Percentiles rank a stretch among this genome's conserved stretches.
These are phyloP conservation scores for Lotmaria passim DNA, from an alignment of 208 protist species.

Conservation along the genomic window DNA sequence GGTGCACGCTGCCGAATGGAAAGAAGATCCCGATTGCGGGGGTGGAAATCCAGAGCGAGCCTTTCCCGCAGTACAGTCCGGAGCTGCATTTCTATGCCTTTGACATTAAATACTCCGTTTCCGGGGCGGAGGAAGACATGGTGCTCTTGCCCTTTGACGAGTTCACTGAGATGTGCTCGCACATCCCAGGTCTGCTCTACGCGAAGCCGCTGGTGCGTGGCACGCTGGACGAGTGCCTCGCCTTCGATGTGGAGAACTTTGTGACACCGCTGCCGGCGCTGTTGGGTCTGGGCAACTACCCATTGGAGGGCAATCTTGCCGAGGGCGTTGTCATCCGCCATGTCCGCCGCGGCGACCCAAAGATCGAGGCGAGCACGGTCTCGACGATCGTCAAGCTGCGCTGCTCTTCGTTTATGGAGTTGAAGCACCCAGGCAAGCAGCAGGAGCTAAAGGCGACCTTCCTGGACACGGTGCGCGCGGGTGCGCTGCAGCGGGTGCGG, in stretches of 20 bases:
- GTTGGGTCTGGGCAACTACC: slow-evolving; percentile 87
- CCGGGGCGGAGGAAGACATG: slow-evolving; percentile 75
- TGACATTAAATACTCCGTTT: slow-evolving; percentile 86
- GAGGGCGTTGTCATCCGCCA: slow-evolving; percentile 90
- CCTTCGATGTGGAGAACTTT: slow-evolving; percentile 91
- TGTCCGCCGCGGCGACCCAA: slow-evolving; percentile 67
- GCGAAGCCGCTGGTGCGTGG: slow-evolving; percentile 79
- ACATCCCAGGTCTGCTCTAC: slow-evolving; percentile 79
- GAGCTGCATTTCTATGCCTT: slow-evolving; percentile 90
- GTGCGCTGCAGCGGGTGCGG: slow-evolving; percentile 67
- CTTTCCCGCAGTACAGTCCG: slow-evolving; percentile 90
- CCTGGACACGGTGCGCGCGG: slow-evolving; percentile 81
- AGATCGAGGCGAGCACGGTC: slow-evolving; percentile 71
- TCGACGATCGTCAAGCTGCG: slow-evolving; percentile 89
- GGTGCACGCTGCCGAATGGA: slow-evolving; percentile 84
- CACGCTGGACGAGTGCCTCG: slow-evolving; percentile 81
- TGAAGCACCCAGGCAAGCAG: slow-evolving; percentile 91
- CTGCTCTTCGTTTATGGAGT: slow-evolving; percentile 88
- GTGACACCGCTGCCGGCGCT: slow-evolving; percentile 80
- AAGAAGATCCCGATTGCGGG: slow-evolving; percentile 80
- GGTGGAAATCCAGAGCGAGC: slow-evolving; percentile 81
- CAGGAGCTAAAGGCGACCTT: slow-evolving; percentile 90
- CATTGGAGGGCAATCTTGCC: slow-evolving; percentile 87
- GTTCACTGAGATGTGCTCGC: slow-evolving; percentile 72
- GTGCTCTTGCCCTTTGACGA: slow-evolving; percentile 83